Evolutionary conservation across 768 basidiomycete species (phyloP).

Genomic region (Mycena galericulata): DNA sequence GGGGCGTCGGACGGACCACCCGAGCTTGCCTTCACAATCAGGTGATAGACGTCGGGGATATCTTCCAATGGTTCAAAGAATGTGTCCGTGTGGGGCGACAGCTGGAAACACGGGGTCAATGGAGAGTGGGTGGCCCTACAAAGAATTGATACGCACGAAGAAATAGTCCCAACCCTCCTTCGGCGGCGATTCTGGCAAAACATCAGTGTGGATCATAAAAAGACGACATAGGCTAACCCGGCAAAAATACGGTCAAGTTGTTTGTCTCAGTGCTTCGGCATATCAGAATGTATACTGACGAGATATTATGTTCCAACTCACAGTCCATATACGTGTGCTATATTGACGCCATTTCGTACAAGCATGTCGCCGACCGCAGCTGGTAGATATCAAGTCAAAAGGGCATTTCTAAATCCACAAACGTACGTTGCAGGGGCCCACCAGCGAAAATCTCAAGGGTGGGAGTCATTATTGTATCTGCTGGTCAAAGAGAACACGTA

Average conservation of each 20-base stretch:
- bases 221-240: conserved; percentile 2
- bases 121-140: too few relatives aligned
- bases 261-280: conserved; percentile 9
- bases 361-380: conserved; percentile 5
- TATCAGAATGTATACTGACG: neutral
- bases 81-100: conserved; percentile 31
- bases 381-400: neutral
- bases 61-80: conserved; percentile 27
- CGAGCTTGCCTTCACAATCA: conserved; percentile 17
- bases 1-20: neutral
- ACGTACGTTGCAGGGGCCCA: conserved; percentile 40
- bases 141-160: neutral
- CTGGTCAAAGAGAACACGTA: conserved; percentile 6
- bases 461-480: neutral
- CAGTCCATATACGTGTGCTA: conserved; percentile 17
- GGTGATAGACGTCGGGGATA: conserved; percentile 22
- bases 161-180: conserved; percentile 34
- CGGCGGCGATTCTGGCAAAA: conserved; percentile 12
- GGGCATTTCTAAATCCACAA: neutral
- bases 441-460: conserved; percentile 41
- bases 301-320: neutral
- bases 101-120: neutral
- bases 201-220: too few relatives aligned
- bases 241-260: conserved; percentile 18
- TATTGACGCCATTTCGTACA: neutral